These are phyloP conservation scores for Verticillium isaacii DNA, from an alignment of 2,329 filamentous ascomycete genomes.

Conservation along the genomic window DNA sequence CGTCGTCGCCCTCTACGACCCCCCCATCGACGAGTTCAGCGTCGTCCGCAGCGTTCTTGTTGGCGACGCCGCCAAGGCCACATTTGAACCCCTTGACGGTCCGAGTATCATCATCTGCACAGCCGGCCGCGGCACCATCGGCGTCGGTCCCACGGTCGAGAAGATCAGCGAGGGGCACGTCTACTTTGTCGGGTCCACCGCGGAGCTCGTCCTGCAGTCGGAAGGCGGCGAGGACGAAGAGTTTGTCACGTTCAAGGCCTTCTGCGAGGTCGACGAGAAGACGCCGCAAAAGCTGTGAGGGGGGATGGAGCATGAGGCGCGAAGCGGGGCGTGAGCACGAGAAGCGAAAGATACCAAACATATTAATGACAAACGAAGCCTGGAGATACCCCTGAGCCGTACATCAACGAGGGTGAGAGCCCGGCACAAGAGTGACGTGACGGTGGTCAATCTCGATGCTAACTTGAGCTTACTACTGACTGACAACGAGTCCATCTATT, in stretches of 20 bases:
- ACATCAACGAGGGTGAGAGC: too few species aligned
- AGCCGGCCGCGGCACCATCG: conserved; percentile 73
- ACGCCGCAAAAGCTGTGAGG: conserved; percentile 22
- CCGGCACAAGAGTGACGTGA: background rate
- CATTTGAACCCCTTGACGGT: conserved; percentile 80
- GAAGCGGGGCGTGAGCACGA: background rate
- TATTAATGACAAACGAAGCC: background rate
- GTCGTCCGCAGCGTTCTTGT: conserved; percentile 79
- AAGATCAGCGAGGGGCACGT: conserved; percentile 70
- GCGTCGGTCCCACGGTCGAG: conserved; percentile 76
- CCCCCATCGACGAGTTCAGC: conserved; percentile 93
- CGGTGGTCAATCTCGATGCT: background rate
- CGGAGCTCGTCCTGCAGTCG: conserved; percentile 75
- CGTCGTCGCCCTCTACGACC: conserved; percentile 75
- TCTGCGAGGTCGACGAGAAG: conserved; percentile 70
- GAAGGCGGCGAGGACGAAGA: conserved; percentile 56
- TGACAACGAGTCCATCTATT: background rate
- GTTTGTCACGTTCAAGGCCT: conserved; percentile 88
- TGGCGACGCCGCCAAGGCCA: conserved; percentile 69
- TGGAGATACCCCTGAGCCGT: background rate
- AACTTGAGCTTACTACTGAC: background rate
- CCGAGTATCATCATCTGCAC: conserved; percentile 95
- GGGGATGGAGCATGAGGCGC: background rate
- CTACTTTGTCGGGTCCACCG: conserved; percentile 83
- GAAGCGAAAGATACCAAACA: background rate